Conservation (phyloP, 441 rosid genomes). For the Eruca vesicaria region DNA sequence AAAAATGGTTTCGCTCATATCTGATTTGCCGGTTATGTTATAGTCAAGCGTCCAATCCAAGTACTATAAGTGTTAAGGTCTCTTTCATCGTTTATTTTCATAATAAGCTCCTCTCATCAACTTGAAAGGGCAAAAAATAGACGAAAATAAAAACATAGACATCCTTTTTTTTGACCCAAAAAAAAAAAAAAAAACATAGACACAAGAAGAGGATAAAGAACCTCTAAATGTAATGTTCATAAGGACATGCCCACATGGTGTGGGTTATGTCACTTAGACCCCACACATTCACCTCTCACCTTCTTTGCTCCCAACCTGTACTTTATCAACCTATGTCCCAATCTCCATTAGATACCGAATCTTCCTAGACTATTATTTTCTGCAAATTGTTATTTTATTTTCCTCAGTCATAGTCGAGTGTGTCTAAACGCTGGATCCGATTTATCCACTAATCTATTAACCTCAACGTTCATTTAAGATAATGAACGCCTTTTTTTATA, state of each 20-base stretch:
- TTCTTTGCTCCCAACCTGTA: slow-evolving; percentile 40
- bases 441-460: neutral
- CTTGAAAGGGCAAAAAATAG: slow-evolving; percentile 29
- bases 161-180: too few relatives aligned
- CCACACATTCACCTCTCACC: slow-evolving; percentile 42
- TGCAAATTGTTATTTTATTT: slow-evolving; percentile 18
- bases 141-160: neutral
- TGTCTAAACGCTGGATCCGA: slow-evolving; percentile 16
- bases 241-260: slow-evolving; percentile 47
- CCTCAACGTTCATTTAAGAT: slow-evolving; percentile 4
- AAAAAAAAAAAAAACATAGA: too few relatives aligned
- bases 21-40: too few relatives aligned
- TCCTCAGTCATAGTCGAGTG: slow-evolving; percentile 26
- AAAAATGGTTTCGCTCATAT: too few relatives aligned
- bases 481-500: neutral
- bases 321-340: slow-evolving; percentile 41
- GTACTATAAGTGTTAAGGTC: slow-evolving; percentile 3
- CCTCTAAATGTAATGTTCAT: slow-evolving; percentile 27
- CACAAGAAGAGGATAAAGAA: slow-evolving; percentile 19
- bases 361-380: slow-evolving; percentile 31
- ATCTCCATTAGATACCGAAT: slow-evolving; percentile 33
- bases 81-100: slow-evolving; percentile 13
- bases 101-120: slow-evolving; percentile 30
- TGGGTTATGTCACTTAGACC: slow-evolving; percentile 41
- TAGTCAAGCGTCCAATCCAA: slow-evolving; percentile 4